Base-by-base conservation (phyloP, 1,284 basidiomycete genomes). In the Amylostereum areolatum region DNA sequence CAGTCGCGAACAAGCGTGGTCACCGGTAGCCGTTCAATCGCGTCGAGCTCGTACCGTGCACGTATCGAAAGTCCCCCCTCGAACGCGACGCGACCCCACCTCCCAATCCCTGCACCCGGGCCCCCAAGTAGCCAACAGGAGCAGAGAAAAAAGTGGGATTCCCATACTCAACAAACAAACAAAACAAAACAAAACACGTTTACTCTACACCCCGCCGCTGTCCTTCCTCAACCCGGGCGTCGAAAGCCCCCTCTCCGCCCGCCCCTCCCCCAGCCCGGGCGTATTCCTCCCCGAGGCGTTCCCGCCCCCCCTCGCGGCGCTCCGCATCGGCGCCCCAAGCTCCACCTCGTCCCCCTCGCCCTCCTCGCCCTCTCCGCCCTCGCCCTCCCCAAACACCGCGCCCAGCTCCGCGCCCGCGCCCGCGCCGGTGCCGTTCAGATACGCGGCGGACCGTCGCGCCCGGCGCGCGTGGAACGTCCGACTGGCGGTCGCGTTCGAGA, bases 401-500 rank as follows among this genome's bases (percentile, higher is more conserved):
- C 25, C 41, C 9, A 35, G 9, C 34, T 35, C 34, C 18, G 18
- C 18, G 18, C 18, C 18, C 18, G 18, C 18, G 18, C 18, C 18
- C 18, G 18, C 18, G 18, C 18, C 18, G 1, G 18, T 1, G 18
- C 18, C 18, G 18, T 18, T 18, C 1, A 18, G 18, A 18, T 18
- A 18, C 18, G 18, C 18, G 18, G 18, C 18, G 18, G 18, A 18
- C 18, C 83, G 70, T 36, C 81, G 73, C 2, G 84, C 85, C 51
- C 82, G 78, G 37, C 87, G 81, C 1, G 89, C 89, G 57, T 93
- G 85, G 74, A 92, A 92, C 49, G 88, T 85, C 55, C 92, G 75
- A 52, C 89, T 91, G 10, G 92, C 92, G 0, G 92, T 94, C 7
- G 89, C 89, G 65, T 98, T 98, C 50, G 90, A 93, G 71, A 99